Percentiles rank a stretch among this genome's conserved stretches.
These are phyloP conservation scores for Pestalotiopsis sp. DNA, from an alignment of 2,329 filamentous ascomycete species.

Conservation along the genomic window DNA sequence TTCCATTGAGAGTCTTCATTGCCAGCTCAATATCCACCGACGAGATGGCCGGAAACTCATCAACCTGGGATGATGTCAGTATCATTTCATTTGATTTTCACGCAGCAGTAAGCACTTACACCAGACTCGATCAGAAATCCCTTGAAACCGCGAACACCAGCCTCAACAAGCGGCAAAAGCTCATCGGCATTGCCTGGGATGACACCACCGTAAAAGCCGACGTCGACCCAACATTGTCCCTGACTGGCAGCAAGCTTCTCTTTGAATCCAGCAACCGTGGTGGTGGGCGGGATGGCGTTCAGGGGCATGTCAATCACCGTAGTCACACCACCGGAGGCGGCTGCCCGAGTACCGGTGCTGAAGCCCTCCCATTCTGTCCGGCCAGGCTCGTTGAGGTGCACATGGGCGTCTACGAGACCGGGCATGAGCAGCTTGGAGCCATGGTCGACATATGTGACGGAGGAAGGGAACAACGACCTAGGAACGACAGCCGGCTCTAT, in stretches of 20 bases:
- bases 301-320: constrained; percentile 98
- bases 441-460: constrained; percentile 78
- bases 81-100: neutral
- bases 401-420: constrained; percentile 93
- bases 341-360: constrained; percentile 89
- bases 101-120: constrained; percentile 55
- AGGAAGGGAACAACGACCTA: constrained; percentile 70
- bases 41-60: constrained; percentile 93
- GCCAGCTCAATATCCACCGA: constrained; percentile 76
- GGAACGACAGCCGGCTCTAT: constrained; percentile 78
- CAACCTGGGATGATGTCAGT: constrained; percentile 62
- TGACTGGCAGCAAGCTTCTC: constrained; percentile 84
- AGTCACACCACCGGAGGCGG: constrained; percentile 93
- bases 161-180: constrained; percentile 77
- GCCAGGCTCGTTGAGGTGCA: constrained; percentile 96
- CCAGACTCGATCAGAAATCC: constrained; percentile 97
- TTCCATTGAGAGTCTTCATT: constrained; percentile 78
- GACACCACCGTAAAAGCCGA: constrained; percentile 96
- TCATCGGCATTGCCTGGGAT: constrained; percentile 86
- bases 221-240: constrained; percentile 95
- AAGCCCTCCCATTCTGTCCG: constrained; percentile 99
- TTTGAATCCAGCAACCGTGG: constrained; percentile 78
- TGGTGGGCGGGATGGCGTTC: constrained; percentile 96
- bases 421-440: constrained; percentile 84
- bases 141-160: constrained; percentile 93